These are phyloP conservation scores for Aspergillus alliaceus DNA, from an alignment of 2,329 filamentous ascomycete species.

Conservation along the genomic window DNA sequence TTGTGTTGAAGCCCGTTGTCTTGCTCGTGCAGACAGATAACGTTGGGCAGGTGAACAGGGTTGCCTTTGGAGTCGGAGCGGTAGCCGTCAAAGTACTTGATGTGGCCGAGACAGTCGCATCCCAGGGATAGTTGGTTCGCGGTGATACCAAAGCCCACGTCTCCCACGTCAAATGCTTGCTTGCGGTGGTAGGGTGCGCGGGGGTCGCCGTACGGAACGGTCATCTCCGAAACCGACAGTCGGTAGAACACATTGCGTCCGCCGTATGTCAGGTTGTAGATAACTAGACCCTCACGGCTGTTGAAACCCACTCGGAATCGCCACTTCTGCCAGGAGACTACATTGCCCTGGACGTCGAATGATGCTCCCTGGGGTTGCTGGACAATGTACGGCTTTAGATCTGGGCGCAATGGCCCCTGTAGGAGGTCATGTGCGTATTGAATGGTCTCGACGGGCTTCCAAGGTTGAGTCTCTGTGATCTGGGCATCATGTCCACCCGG, in stretches of 20 bases:
- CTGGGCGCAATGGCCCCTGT: slow-evolving; percentile 59
- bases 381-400: slow-evolving; percentile 65
- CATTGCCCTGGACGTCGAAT: slow-evolving; percentile 58
- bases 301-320: slow-evolving; percentile 63
- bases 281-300: slow-evolving; percentile 63
- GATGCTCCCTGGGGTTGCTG: slow-evolving; percentile 65
- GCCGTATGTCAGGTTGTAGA: slow-evolving; percentile 66
- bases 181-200: slow-evolving; percentile 69
- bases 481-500: slow-evolving; percentile 64
- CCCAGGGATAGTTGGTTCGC: slow-evolving; percentile 69
- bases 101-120: slow-evolving; percentile 69
- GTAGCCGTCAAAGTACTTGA: slow-evolving; percentile 64
- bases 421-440: slow-evolving; percentile 64
- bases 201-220: slow-evolving; percentile 56
- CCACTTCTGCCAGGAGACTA: slow-evolving; percentile 68
- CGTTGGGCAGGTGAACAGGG: slow-evolving; percentile 61
- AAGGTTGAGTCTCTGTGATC: slow-evolving; percentile 61
- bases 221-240: slow-evolving; percentile 50
- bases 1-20: slow-evolving; percentile 70
- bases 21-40: slow-evolving; percentile 70
- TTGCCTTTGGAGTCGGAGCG: slow-evolving; percentile 61
- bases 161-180: slow-evolving; percentile 68
- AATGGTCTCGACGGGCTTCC: slow-evolving; percentile 54
- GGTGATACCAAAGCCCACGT: slow-evolving; percentile 65
- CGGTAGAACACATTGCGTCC: slow-evolving; percentile 66